Base-by-base conservation (phyloP, 31 red algal genomes). In the Porphyra umbilicalis region DNA sequence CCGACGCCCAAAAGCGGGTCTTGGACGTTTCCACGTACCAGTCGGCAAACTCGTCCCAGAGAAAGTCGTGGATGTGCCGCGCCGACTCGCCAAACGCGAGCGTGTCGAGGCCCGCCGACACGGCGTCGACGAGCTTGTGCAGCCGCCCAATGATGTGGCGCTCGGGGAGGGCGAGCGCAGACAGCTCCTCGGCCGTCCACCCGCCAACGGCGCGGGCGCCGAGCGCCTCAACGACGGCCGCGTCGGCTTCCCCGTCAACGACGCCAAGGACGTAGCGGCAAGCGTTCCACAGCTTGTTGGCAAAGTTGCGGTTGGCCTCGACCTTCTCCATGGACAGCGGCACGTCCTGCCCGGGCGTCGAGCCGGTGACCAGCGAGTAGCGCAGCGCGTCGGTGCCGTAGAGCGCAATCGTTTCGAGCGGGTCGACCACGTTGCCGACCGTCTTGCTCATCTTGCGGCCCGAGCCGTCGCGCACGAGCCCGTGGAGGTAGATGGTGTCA, bases 21-120 rank as follows among this genome's bases (percentile, higher is more conserved):
- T 98, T 98, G 39, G 93, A 83, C 25, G 86, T 85, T 85, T 98
- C 96, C 35, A 98, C 87, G 76, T 98, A 98, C 96, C 96, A 98
- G 76, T 98, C 96, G 1, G 96, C 96, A 86, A 95, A 98, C 35
- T 98, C 93, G 87, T 98, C 96, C 96, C 96, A 98, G 75, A 98
- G 33, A 79, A 98, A 98, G 20, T 98, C 89, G 74, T 95, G 85
- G 34, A 98, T 85, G 32, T 79, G 83, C 40, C 88, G 87, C 15
- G 87, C 96, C 20, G 90, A 85, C 76, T 90, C 90, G 40, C 90
- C 96, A 76, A 98, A 93, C 4, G 79, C 78, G 33, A 89, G 85
- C 20, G 57, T 77, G 33, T 95, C 84, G 20, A 94, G 74, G 36
- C 83, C 80, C 6, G 14, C 67, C 8, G 40, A 83, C 8, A 98